Evolutionary conservation across 192 early-diverging fungal species (phyloP).

Genomic region (Umbelopsis vinacea): DNA sequence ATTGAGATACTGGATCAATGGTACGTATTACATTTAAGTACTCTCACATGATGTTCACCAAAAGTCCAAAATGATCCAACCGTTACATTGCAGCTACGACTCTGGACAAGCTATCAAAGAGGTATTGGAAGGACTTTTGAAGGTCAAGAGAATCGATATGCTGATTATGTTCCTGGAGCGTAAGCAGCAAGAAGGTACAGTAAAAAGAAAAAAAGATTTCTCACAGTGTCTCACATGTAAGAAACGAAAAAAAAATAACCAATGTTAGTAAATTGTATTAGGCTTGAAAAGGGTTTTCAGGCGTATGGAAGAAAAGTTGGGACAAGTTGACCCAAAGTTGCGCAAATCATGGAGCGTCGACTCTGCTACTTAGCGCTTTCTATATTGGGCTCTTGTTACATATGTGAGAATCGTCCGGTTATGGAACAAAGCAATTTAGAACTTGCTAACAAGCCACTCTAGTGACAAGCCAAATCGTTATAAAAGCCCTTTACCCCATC

Average conservation of each 20-base stretch:
- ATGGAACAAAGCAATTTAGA: slow-evolving; percentile 19
- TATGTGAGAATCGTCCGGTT: slow-evolving; percentile 21
- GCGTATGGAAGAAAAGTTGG: slow-evolving; percentile 20
- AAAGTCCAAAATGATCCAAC: too few species aligned
- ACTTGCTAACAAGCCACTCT: slow-evolving; percentile 2
- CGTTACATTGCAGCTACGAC: slow-evolving; percentile 1
- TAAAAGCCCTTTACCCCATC: slow-evolving; percentile 5
- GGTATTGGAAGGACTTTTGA: slow-evolving; percentile 26
- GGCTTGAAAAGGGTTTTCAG: slow-evolving; percentile 24
- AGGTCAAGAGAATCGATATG: slow-evolving; percentile 39
- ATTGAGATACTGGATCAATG: slow-evolving; percentile 39
- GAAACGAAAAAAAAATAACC: not conserved
- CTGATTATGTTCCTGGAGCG: slow-evolving; percentile 35
- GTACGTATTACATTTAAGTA: slow-evolving; percentile 28
- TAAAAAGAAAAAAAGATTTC: not conserved
- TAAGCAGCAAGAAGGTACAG: slow-evolving; percentile 32
- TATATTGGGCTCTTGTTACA: slow-evolving; percentile 18
- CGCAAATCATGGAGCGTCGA: slow-evolving; percentile 3
- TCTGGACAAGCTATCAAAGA: slow-evolving; percentile 18
- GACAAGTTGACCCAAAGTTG: slow-evolving; percentile 1
- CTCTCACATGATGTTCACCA: not conserved
- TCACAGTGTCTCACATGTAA: slow-evolving; percentile 22
- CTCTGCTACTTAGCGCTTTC: slow-evolving; percentile 6
- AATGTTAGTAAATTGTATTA: slow-evolving; percentile 21
- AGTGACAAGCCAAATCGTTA: not conserved